Conservation (phyloP, 2,329 filamentous ascomycete genomes). For the Aureobasidium pullulans region DNA sequence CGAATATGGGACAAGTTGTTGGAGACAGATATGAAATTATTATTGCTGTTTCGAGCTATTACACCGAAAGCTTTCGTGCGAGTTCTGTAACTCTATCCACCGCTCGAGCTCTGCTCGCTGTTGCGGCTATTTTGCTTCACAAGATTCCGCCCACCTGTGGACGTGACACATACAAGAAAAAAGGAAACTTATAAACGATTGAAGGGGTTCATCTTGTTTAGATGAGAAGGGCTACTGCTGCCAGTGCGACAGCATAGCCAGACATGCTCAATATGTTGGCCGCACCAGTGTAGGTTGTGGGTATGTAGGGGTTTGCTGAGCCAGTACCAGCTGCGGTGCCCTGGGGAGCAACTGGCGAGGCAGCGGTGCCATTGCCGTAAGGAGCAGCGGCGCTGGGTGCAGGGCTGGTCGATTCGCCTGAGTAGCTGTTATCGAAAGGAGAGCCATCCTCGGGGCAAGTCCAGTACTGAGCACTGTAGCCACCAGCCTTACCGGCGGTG, state of each 20-base stretch:
- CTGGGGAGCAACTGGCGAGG: background rate
- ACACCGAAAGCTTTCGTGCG: background rate
- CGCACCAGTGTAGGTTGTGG: conserved; percentile 2
- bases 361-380: background rate
- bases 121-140: background rate
- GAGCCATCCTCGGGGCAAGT: background rate
- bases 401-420: background rate
- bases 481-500: conserved; percentile 21
- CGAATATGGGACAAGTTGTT: no score
- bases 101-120: conserved; percentile 7
- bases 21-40: background rate
- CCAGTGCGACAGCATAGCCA: background rate
- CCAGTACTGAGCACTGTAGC: conserved; percentile 17
- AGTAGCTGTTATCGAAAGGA: background rate
- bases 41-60: conserved; percentile 4
- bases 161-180: conserved; percentile 1
- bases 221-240: conserved; percentile 2
- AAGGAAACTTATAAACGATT: background rate
- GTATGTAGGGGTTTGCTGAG: background rate
- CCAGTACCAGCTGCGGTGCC: conserved; percentile 2
- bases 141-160: background rate
- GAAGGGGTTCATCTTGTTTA: background rate
- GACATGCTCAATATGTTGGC: background rate
- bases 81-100: background rate
- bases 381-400: background rate